Evolutionary conservation across 805 yeast species (phyloP), one percentile per base, ranked within the genome.

Genomic region (Candida argentea): DNA sequence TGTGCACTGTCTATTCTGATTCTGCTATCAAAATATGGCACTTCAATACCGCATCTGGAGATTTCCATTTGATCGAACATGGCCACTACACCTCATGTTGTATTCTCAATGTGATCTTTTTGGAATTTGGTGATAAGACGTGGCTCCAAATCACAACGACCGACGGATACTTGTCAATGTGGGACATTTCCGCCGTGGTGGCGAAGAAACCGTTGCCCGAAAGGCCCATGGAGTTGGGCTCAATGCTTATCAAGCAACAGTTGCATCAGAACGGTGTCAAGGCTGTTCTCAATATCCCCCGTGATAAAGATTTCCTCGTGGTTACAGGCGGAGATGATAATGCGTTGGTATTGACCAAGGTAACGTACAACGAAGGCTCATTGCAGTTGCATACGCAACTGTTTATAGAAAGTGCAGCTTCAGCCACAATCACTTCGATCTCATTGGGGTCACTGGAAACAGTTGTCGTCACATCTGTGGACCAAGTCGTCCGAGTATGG

Each of bases 251-350:
- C 22, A 57, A 62, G 27, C 66, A 71, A 29, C 69, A 57, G 29
- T 57, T 84, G 8, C 98, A 91, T 44, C 95, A 87, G 49, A 84
- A 89, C 21, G 85, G 95, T 22, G 67, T 89, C 26, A 82, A 85
- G 36, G 67, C 79, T 1, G 44, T 82, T n/a, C 63, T 50, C 8
- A 42, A 35, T 2, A 31, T 27, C n/a, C 22, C 23, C 3, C 24
- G 24, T 0, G 25, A 11, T 0, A 31, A 35, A 5, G 32, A 55
- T 3, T 44, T 52, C 14, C 37, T 26, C 4, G 49, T 82, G 4
- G 57, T 74, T 4, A 73, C 95, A 1, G 96, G 95, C 18, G 97
- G 98, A 30, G 98, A 91, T 47, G 98, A 91, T 44, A 87, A 89
- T 52, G 80, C 85, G 0, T 44, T 79, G 18, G 33, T 51, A 1